Conservation (phyloP, 2,329 filamentous ascomycete genomes). For the Fusarium sp. region DNA sequence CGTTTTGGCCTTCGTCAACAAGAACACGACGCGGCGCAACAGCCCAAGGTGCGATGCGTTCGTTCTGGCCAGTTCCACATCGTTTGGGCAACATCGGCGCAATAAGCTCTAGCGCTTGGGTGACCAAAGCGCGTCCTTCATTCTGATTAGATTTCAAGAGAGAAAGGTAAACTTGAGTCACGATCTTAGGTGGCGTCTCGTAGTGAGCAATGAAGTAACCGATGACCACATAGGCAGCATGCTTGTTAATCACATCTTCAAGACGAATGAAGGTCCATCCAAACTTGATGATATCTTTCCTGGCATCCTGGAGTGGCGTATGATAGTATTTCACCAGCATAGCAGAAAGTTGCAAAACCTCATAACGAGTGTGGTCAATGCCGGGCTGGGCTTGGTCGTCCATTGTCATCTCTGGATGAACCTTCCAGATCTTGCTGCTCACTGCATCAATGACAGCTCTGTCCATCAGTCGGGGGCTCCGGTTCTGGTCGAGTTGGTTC, state of each 20-base stretch:
- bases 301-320: slow-evolving; percentile 84
- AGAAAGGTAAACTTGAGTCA: slow-evolving; percentile 92
- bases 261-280: slow-evolving; percentile 98
- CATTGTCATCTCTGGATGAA: slow-evolving; percentile 81
- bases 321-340: slow-evolving; percentile 96
- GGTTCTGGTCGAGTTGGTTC: slow-evolving; percentile 65
- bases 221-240: slow-evolving; percentile 96
- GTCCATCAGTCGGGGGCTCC: slow-evolving; percentile 81
- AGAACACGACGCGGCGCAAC: slow-evolving; percentile 90
- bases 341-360: slow-evolving; percentile 92
- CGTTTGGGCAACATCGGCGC: slow-evolving; percentile 93
- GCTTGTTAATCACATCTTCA: slow-evolving; percentile 99
- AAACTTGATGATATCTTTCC: slow-evolving; percentile 99
- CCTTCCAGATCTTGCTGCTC: slow-evolving; percentile 93
- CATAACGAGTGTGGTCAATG: slow-evolving; percentile 95
- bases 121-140: slow-evolving; percentile 90
- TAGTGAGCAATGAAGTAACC: slow-evolving; percentile 98
- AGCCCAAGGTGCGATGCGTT: slow-evolving; percentile 87
- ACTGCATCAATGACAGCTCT: slow-evolving; percentile 88
- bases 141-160: slow-evolving; percentile 93
- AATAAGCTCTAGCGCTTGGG: slow-evolving; percentile 92
- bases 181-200: slow-evolving; percentile 95
- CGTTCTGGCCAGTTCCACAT: slow-evolving; percentile 73
- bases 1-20: slow-evolving; percentile 92
- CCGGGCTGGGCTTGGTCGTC: slow-evolving; percentile 87